Evolutionary conservation across 1,139 yeast genomes (phyloP).

Genomic region (Arxiozyma slooffiae): DNA sequence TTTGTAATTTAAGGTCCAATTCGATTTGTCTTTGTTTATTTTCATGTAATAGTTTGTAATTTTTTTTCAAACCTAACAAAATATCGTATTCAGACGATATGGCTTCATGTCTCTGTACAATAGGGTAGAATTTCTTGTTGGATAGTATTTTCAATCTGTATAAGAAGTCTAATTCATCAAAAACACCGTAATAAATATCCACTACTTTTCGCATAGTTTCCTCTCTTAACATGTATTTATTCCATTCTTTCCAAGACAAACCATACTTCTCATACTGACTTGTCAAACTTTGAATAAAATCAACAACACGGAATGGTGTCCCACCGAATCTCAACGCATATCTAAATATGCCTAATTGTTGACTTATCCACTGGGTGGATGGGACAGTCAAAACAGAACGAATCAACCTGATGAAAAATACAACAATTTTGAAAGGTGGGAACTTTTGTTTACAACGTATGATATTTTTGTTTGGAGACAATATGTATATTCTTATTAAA

Average conservation of each 20-base stretch:
- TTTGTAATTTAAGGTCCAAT: constrained; percentile 25
- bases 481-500: constrained; percentile 35
- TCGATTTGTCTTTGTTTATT: constrained; percentile 33
- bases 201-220: constrained; percentile 37
- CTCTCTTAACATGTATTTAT: constrained; percentile 34
- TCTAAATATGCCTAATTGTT: constrained; percentile 50
- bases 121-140: constrained; percentile 32
- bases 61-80: constrained; percentile 41
- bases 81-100: constrained; percentile 60
- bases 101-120: constrained; percentile 46
- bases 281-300: constrained; percentile 16
- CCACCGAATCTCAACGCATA: constrained; percentile 65
- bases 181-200: constrained; percentile 51
- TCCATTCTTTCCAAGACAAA: constrained; percentile 9
- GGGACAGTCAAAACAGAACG: constrained; percentile 5
- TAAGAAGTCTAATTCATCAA: constrained; percentile 50
- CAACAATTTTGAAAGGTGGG: background rate
- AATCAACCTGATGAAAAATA: background rate
- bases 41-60: constrained; percentile 15
- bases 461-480: background rate
- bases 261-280: background rate
- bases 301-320: constrained; percentile 46
- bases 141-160: constrained; percentile 45
- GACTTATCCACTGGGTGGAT: constrained; percentile 31
- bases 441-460: background rate